phyloP scores from a whole-genome alignment of 2,329 filamentous ascomycete genomes.

The Colletotrichum viniferum region DNA sequence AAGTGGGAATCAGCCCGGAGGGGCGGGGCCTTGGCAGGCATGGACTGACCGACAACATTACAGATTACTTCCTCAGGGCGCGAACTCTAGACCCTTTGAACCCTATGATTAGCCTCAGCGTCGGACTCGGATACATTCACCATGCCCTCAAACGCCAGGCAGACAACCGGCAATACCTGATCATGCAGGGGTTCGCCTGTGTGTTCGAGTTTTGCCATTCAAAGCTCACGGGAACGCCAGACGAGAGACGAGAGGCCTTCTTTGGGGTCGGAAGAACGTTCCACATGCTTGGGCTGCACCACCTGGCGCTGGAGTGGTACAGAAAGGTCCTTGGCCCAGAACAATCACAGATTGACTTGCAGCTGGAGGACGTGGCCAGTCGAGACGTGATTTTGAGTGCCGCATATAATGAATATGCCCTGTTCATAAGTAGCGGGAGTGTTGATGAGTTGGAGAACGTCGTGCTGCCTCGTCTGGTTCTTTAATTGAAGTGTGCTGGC shows the following conservation, averaged over 20 bases:
- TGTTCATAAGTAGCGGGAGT: constrained; percentile 31
- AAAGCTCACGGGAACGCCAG: constrained; percentile 42
- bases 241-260: constrained; percentile 74
- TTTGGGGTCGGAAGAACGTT: constrained; percentile 81
- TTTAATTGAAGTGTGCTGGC: not conserved
- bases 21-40: not conserved
- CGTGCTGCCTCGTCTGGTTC: constrained; percentile 1
- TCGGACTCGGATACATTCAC: constrained; percentile 86
- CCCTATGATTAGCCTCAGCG: constrained; percentile 77
- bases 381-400: constrained; percentile 12
- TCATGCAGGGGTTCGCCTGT: constrained; percentile 85
- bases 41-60: not conserved
- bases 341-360: not conserved
- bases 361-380: not conserved
- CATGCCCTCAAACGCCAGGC: constrained; percentile 88
- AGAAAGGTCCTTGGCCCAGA: not conserved
- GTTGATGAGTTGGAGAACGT: constrained; percentile 1
- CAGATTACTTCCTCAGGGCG: constrained; percentile 83
- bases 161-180: constrained; percentile 86
- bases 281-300: constrained; percentile 48
- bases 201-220: constrained; percentile 74
- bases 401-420: constrained; percentile 24
- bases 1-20: constrained; percentile 27
- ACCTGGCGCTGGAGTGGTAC: constrained; percentile 23
- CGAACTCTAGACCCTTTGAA: constrained; percentile 77